These are phyloP conservation scores for Chlamydomonas asymmetrica DNA, from an alignment of 139 green algal genomes.

Conservation along the genomic window DNA sequence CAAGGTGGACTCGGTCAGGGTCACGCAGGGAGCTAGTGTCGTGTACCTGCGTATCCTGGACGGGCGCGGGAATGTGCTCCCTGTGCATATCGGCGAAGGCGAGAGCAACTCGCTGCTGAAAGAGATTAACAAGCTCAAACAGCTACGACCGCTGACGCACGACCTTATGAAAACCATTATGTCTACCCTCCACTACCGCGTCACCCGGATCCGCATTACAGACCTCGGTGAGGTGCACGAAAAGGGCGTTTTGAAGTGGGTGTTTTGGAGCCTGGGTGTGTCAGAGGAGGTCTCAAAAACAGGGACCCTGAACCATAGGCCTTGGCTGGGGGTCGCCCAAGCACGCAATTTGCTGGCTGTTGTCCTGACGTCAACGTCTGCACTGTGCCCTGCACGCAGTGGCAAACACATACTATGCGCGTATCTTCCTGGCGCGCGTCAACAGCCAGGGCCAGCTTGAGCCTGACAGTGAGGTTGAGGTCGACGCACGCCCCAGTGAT, in stretches of 20 bases:
- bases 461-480: conserved; percentile 45
- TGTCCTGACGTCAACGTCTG: too few relatives aligned
- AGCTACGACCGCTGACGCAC: conserved; percentile 58
- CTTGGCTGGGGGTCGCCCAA: too few relatives aligned
- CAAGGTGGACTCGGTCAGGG: conserved; percentile 38
- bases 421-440: conserved; percentile 46
- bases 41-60: conserved; percentile 44
- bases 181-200: conserved; percentile 17
- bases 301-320: too few relatives aligned
- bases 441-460: conserved; percentile 18
- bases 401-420: conserved; percentile 61
- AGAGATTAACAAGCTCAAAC: conserved; percentile 46
- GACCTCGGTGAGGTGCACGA: too few relatives aligned
- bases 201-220: conserved; percentile 59
- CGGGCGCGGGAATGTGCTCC: conserved; percentile 24
- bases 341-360: too few relatives aligned
- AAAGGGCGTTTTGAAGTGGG: too few relatives aligned
- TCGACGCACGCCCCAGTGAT: conserved; percentile 76
- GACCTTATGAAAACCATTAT: conserved; percentile 58
- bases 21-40: conserved; percentile 22
- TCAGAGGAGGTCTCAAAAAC: too few relatives aligned
- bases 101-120: conserved; percentile 54
- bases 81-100: conserved; percentile 50
- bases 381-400: too few relatives aligned
- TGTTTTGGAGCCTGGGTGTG: too few relatives aligned